These are phyloP conservation scores for Alternaria dauci DNA, from an alignment of 2,329 filamentous ascomycete genomes.

Conservation along the genomic window DNA sequence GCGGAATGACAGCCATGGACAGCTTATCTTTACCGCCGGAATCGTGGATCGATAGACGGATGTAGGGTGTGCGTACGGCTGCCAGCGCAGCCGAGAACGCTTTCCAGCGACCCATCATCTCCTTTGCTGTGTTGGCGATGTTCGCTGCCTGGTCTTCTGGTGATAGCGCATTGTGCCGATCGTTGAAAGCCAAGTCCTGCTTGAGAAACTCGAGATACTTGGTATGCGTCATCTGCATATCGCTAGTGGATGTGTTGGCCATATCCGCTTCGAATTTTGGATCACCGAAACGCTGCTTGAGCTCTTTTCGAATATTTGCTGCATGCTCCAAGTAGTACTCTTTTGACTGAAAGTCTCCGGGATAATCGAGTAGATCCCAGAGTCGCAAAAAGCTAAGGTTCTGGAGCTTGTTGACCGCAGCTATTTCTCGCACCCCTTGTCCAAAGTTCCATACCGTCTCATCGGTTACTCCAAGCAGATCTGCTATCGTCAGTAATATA, in stretches of 20 bases:
- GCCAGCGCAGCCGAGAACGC: slow-evolving; percentile 36
- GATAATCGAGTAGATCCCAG: slow-evolving; percentile 28
- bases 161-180: slow-evolving; percentile 25
- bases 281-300: slow-evolving; percentile 35
- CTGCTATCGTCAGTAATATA: slow-evolving; percentile 24
- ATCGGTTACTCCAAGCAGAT: slow-evolving; percentile 55
- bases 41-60: slow-evolving; percentile 45
- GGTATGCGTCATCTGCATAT: slow-evolving; percentile 40
- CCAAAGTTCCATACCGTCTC: slow-evolving; percentile 54
- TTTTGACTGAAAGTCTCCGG: slow-evolving; percentile 27
- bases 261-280: slow-evolving; percentile 42
- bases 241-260: slow-evolving; percentile 35
- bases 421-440: slow-evolving; percentile 25
- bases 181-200: slow-evolving; percentile 31
- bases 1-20: slow-evolving; percentile 39
- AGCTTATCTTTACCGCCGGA: slow-evolving; percentile 43
- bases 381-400: slow-evolving; percentile 31
- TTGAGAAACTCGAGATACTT: slow-evolving; percentile 41
- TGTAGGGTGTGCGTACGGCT: slow-evolving; percentile 28
- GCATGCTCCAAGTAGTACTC: slow-evolving; percentile 37
- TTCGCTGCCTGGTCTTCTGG: slow-evolving; percentile 29
- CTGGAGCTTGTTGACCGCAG: slow-evolving; percentile 25
- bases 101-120: slow-evolving; percentile 45
- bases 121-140: slow-evolving; percentile 37
- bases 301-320: slow-evolving; percentile 33